Base-by-base conservation (phyloP, 495 filamentous ascomycete species). In the Aspergillus panamensis region DNA sequence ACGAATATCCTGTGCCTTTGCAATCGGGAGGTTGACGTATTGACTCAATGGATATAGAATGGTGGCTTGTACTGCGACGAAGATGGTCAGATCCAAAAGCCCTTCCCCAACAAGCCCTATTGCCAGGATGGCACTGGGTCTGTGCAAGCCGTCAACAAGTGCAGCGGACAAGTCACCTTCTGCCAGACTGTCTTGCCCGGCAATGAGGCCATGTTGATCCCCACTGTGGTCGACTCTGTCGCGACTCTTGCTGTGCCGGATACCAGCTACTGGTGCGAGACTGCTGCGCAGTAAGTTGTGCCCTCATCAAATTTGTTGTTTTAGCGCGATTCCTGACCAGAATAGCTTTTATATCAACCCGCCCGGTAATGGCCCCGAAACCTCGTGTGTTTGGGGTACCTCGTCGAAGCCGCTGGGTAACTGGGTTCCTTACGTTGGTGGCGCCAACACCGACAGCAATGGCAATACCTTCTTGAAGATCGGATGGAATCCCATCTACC, bases 121-220 rank as follows among this genome's bases (percentile, higher is more conserved):
- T 94, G 90, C 66, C 80, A 85, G 55, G 82, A 85, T 53, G 88
- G 88, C 31, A 85, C 83, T 12, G 88, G 87, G 49, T 59, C 82
- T 4, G 79, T 93, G 30, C 70, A 73, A 43, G 83, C 77, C 33
- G 76, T 82, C 48, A 92, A 91, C 70, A 86, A 84, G 63, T 79
- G 78, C 48, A 76, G 80, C 21, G 73, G 78, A 48, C 55, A 77
- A 16, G 84, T 92, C 14, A 80, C 89, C 3, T 88, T 92, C 69
- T 94, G 90, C 66, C 90, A 94, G 66, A 94, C 89, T 3, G 88
- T 91, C 37, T 70, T 92, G 51, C 90, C 89, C 12, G 90, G 90
- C n/a, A 89, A 91, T 66, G 90, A 94, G 73, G 86, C 87, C 53
- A 94, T 94, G 90, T 74, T 92, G 60, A 94, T 92, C 66, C 88